Percentiles rank a stretch among this genome's conserved stretches.
phyloP scores from a whole-genome alignment of 1,284 basidiomycete species.

The Boletus semigastroideus region DNA sequence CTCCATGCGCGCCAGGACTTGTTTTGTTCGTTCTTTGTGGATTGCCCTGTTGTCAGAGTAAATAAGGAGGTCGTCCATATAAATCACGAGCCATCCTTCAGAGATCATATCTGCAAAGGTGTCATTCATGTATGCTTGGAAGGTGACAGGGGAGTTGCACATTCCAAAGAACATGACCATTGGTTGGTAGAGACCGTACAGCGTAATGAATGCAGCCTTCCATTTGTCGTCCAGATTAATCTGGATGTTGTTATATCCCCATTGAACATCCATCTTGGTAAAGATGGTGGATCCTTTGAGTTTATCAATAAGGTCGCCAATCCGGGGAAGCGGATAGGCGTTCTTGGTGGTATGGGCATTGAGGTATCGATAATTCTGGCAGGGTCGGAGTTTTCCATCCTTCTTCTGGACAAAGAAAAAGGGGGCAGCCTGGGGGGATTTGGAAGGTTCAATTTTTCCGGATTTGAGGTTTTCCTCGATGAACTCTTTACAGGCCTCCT shows the following conservation, averaged over 20 bases:
- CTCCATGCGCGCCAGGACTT: too few relatives aligned
- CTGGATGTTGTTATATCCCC: not conserved
- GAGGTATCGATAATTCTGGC: too few relatives aligned
- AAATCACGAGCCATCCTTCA: slow-evolving; percentile 5
- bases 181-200: slow-evolving; percentile 24
- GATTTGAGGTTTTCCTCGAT: too few relatives aligned
- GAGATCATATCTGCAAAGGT: slow-evolving; percentile 19
- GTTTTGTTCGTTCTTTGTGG: not conserved
- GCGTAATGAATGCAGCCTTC: not conserved
- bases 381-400: too few relatives aligned
- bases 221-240: not conserved
- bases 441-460: too few relatives aligned
- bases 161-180: slow-evolving; percentile 40
- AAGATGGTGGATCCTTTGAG: too few relatives aligned
- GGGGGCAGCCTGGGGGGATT: too few relatives aligned
- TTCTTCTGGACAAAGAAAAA: too few relatives aligned
- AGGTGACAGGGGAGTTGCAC: slow-evolving; percentile 29
- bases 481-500: too few relatives aligned
- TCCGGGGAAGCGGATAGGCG: too few relatives aligned
- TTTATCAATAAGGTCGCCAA: too few relatives aligned
- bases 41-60: not conserved
- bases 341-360: too few relatives aligned
- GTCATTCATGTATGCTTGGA: slow-evolving; percentile 21
- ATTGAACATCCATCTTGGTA: not conserved
- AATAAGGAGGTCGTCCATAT: slow-evolving; percentile 28